Base-by-base conservation (phyloP, 345 rosid species). In the Brassica napus region DNA sequence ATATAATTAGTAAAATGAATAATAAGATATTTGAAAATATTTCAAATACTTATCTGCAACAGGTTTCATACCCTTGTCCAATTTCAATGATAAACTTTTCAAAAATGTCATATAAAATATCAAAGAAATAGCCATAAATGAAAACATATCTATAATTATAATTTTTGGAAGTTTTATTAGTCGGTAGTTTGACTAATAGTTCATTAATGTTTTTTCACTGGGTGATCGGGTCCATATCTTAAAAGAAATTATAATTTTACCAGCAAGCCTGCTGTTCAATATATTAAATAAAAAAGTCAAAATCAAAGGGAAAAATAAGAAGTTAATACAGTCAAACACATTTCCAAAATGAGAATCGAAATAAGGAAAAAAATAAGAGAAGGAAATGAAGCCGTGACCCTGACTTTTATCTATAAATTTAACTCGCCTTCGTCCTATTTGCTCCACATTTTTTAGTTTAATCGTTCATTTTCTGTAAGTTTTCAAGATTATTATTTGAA, bases 351-450 rank as follows among this genome's bases (percentile, higher is more conserved):
- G 63, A 59, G 63, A 59, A 9, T 58, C 1, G 26, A 59, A 59
- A 9, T 59, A 52, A n/a, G 21, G 57, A 52, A 59, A 8, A 6
- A 57, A 57, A 8, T 57, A 57, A 57, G 11, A 8, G 30, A 57
- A 23, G 31, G 6, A 59, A 59, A 9, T 59, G 31, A 3, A 59
- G 4, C 4, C 4, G 6, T 23, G 62, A 23, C 14, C 62, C 28
- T 55, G 26, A 57, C 14, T 57, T 57, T 7, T 57, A 3, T 57
- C 12, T 57, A 8, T 57, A 57, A 57, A 57, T 4, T 9, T 8
- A 57, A 57, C 62, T 28, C 49, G 5, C 68, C 61, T 44, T 76
- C 61, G 42, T 37, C 15, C 23, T 57, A 39, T 52, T 67, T 57
- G 3, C 14, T 58, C 10, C 24, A 59, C 35, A 28, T 44, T 32